Conservation (phyloP, 139 green algal genomes). For the Tetraselmis striata region DNA sequence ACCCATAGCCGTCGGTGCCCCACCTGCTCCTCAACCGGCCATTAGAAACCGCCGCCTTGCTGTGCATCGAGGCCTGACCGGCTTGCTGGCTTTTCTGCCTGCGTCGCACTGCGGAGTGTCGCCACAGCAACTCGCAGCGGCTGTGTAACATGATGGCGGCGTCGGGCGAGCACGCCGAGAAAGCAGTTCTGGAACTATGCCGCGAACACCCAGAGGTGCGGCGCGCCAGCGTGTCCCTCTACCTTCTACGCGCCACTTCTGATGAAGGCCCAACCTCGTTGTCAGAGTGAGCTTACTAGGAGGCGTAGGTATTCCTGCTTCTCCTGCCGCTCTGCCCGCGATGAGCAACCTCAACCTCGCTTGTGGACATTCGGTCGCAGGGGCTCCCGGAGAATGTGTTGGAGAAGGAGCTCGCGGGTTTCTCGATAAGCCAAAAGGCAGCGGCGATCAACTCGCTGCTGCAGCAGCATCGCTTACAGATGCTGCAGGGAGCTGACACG, state of each 20-base stretch:
- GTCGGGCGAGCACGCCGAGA: neutral
- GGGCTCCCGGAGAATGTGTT: neutral
- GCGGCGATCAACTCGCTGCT: constrained; percentile 36
- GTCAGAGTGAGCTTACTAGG: neutral
- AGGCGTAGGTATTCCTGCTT: neutral
- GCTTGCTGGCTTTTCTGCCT: too few species aligned
- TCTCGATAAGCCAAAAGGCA: constrained; percentile 7
- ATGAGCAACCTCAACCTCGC: neutral
- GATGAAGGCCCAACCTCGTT: neutral
- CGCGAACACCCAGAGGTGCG: neutral
- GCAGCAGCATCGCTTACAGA: constrained; percentile 15
- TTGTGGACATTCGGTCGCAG: neutral
- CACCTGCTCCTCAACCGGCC: too few species aligned
- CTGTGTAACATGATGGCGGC: too few species aligned
- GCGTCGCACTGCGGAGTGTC: too few species aligned
- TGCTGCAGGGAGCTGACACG: constrained; percentile 10
- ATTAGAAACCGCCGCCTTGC: too few species aligned
- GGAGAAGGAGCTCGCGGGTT: neutral
- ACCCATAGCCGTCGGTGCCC: too few species aligned
- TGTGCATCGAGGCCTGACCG: too few species aligned
- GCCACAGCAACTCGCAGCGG: too few species aligned
- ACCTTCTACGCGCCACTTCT: neutral
- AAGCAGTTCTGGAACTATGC: neutral
- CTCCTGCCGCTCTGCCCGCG: too few species aligned
- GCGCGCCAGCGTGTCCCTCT: neutral